Percentiles rank a stretch among this genome's conserved stretches.
phyloP scores from a whole-genome alignment of 164 flowering plant species.

The Cinnamomum micranthum region DNA sequence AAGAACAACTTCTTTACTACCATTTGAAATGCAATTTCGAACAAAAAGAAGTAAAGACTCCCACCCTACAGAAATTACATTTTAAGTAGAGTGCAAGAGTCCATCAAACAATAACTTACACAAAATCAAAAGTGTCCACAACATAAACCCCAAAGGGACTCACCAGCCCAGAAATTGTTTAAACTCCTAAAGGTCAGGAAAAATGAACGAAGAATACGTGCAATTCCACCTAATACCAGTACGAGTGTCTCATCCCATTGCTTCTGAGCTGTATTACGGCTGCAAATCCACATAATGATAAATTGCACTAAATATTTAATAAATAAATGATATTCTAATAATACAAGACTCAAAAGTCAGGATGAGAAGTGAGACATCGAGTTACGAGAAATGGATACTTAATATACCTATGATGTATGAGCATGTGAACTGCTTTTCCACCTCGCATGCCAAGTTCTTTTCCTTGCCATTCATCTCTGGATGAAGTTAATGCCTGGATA shows the following conservation, averaged over 20 bases:
- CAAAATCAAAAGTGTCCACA: constrained; percentile 6
- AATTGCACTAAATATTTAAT: neutral
- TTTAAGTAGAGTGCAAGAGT: neutral
- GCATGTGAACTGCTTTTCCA: constrained; percentile 99
- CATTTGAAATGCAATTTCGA: constrained; percentile 67
- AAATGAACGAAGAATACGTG: constrained; percentile 87
- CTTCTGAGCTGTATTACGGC: constrained; percentile 97
- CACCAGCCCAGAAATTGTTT: constrained; percentile 79
- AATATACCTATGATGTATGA: constrained; percentile 91
- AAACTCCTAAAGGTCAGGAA: constrained; percentile 69
- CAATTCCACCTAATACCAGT: constrained; percentile 83
- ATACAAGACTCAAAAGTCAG: neutral
- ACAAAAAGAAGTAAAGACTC: constrained; percentile 72
- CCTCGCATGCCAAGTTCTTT: constrained; percentile 94
- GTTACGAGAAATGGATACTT: constrained; percentile 1
- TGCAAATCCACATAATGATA: constrained; percentile 27
- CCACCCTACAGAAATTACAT: constrained; percentile 62
- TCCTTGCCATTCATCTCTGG: constrained; percentile 99
- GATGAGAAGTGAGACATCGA: neutral
- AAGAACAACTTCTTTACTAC: constrained; percentile 95
- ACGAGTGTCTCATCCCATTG: constrained; percentile 99
- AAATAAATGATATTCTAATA: neutral
- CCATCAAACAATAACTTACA: neutral
- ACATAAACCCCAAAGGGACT: constrained; percentile 13
- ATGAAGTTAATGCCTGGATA: constrained; percentile 82